Evolutionary conservation across 2,329 filamentous ascomycete genomes (phyloP), one percentile per base, ranked within the genome.

Genomic region (Colletotrichum tamarilloi): DNA sequence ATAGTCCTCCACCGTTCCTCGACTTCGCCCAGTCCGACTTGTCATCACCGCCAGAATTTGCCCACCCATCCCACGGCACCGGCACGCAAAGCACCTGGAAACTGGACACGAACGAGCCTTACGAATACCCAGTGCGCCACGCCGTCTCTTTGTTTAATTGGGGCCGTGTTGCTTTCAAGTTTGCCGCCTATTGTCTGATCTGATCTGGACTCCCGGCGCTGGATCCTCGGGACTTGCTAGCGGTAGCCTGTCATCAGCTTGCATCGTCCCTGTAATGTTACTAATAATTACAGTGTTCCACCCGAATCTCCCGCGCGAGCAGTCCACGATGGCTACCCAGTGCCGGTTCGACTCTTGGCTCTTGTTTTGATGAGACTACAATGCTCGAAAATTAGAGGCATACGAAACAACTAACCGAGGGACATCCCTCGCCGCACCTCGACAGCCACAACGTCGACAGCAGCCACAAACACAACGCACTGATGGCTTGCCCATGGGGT

Each of bases 401-500:
- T 53, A 64, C 66, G 65, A 72, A 73, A 64, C 70, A 26, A 46
- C 59, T 69, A 46, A 56, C 32, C 46, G 32, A 69, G 67, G 59
- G 46, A 32, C 32, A 35, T 69, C 55, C 66, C 67, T 57, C 62
- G 35, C 60, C 32, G 24, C 56, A 49, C 56, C 26, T 55, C 52
- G 57, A 58, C 35, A 68, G 35, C 66, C 60, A 49, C 70, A 12
- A 35, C 32, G 32, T 35, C 32, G 38, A 60, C 53, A 55, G 32
- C 56, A 65, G 67, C 71, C 71, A 71, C 60, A 71, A 71, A 52
- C 62, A 52, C 52, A 7, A 58, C 71, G 71, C 67, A 62, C 60
- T 73, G 71, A 71, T 73, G 60, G 14, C 32, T 28, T 32, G 64
- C 14, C 65, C 62, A 46, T 26, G 42, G 38, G 58, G 62, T 49